Conservation (phyloP, 257 asterid genomes). For the Fraxinus excelsior region DNA sequence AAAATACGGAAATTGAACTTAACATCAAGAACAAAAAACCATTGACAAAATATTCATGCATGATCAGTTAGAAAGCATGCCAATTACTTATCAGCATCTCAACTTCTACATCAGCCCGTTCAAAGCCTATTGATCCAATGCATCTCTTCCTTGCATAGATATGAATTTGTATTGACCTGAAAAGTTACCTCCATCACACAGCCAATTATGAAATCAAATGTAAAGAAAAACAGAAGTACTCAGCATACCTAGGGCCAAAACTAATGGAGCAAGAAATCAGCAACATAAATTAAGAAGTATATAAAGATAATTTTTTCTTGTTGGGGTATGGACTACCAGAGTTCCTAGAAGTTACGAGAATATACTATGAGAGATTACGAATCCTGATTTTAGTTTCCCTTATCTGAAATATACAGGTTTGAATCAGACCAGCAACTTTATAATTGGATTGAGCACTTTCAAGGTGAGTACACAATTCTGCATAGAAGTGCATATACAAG, state of each 20-base stretch:
- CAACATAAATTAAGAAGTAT: neutral
- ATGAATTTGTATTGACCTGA: conserved; percentile 85
- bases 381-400: neutral
- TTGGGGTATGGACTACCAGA: neutral
- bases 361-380: neutral
- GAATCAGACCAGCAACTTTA: neutral
- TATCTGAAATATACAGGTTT: neutral
- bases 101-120: conserved; percentile 74
- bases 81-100: conserved; percentile 21
- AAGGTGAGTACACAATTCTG: neutral
- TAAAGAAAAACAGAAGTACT: neutral
- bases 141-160: conserved; percentile 70
- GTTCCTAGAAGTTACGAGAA: neutral
- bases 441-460: neutral
- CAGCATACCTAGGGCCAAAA: neutral
- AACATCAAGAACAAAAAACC: conserved; percentile 10
- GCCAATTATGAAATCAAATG: conserved; percentile 8
- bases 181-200: conserved; percentile 30
- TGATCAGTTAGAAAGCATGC: conserved; percentile 10
- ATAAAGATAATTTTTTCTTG: neutral
- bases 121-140: conserved; percentile 55
- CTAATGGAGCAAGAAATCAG: neutral
- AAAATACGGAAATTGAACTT: neutral
- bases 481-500: neutral
- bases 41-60: conserved; percentile 3